Base-by-base conservation (phyloP, 2,329 filamentous ascomycete species). In the Ophiostoma himal-ulmi region DNA sequence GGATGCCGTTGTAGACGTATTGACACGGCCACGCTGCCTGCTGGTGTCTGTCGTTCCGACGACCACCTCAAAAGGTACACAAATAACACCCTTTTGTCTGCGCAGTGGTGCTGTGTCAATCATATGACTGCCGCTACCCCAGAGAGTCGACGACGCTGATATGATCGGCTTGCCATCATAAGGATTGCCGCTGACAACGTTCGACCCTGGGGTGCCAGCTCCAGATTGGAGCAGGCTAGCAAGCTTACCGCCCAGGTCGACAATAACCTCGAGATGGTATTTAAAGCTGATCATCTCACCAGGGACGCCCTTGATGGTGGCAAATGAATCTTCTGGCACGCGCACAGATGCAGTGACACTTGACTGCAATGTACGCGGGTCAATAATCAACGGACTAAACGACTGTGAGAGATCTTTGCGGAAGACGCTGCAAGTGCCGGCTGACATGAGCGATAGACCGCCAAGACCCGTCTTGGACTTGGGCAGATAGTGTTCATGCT, bases 271-370 rank as follows among this genome's bases (percentile, higher is more conserved):
- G 26, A 97, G 86, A 74, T 94, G 92, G 77, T 99, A 98, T 75
- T 90, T 92, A 82, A 99, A 98, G 75, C 90, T 93, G 74, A 99
- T 95, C 89, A 98, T 95, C 44, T 92, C 90, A 3, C 94, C 93
- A 0, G 95, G 95, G 0, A 97, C 93, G 70, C 89, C 90, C 37
- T 88, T 89, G 73, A 98, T 98, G 1, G 94, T 97, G 0, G 95
- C 94, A 75, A 98, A 98, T 0, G 89, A 89, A 76, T 97, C 92
- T 73, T 96, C 93, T 0, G 95, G 95, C 2, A 98, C 87, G 74
- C 92, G 89, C 20, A 99, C 88, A 3, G 91, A 91, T 4, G 93
- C 91, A 20, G 90, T 95, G 60, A 98, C 88, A 65, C 90, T 90
- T 1, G 93, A 89, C 26, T 89, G 90, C 74, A 97, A 83, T 0